Evolutionary conservation across 129 eudicot genomes (phyloP).

Genomic region (Pulicaria dysenterica): DNA sequence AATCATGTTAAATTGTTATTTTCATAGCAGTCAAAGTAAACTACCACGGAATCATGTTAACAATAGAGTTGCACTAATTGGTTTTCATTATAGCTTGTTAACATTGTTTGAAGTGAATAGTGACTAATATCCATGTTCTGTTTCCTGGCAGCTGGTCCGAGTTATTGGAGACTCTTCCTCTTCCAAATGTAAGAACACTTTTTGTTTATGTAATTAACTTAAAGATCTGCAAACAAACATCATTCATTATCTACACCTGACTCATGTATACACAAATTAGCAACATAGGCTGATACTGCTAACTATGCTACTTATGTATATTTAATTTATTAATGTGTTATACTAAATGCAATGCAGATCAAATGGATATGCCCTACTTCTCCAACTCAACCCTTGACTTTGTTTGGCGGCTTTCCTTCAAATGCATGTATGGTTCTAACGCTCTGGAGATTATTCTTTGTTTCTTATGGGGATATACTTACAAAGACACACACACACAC

Average conservation of each 20-base stretch:
- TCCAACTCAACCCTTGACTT: constrained; percentile 76
- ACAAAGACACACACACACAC: no score
- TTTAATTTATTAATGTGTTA: constrained; percentile 22
- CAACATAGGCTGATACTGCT: not conserved
- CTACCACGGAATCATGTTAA: not conserved
- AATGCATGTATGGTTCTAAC: constrained; percentile 73
- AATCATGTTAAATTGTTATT: not conserved
- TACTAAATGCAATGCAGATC: constrained; percentile 56
- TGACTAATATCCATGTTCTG: constrained; percentile 24
- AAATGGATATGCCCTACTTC: constrained; percentile 99
- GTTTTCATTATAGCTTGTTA: not conserved
- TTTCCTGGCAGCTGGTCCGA: constrained; percentile 78
- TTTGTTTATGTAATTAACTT: constrained; percentile 2
- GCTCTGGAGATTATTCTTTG: constrained; percentile 1
- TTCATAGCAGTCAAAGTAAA: constrained; percentile 2
- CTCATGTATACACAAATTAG: not conserved
- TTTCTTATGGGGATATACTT: not conserved
- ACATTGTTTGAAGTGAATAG: constrained; percentile 6
- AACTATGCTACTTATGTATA: not conserved
- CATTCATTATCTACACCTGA: constrained; percentile 19
- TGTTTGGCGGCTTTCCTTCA: constrained; percentile 93
- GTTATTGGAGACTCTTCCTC: constrained; percentile 89
- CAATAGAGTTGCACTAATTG: not conserved
- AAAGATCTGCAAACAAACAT: not conserved
- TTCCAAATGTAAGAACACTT: constrained; percentile 63